Base-by-base conservation (phyloP, 2,329 filamentous ascomycete species). In the Colletotrichum scovillei region DNA sequence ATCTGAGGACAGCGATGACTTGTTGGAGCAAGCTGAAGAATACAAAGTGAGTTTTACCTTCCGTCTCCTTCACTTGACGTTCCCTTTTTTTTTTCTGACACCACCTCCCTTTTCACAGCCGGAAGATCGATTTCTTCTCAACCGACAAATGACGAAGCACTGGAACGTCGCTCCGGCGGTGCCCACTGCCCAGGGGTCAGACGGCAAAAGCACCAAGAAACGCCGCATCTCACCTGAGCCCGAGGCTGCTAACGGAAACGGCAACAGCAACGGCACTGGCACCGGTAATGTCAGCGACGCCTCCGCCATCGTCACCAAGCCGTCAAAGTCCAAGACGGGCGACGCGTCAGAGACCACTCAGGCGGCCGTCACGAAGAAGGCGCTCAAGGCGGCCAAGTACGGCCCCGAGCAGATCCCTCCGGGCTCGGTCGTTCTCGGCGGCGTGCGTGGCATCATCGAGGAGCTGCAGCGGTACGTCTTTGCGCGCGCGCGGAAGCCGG, bases 1-100 rank as follows among this genome's bases (percentile, higher is more conserved):
- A 28, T 88, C 86, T 63, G 88, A 89, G 32, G 89, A 88, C 4
- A 85, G 87, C 35, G 87, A 76, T 63, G 88, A 89, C 42, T 85
- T 85, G 2, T 86, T 88, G 24, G 86, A 73, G 63, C 24, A 32
- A 66, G 69, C 57, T n/a, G 67, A 74, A 58, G 74, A 72, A n/a
- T 76, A 76, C 24, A 76, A 77, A 74, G 74, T 67, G 35, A 67
- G 67, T 19, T 2, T 46, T 26, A 35, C 24, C 67, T 22, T 73
- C 78, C 16, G 72, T 74, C 4, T 80, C 78, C 19, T 49, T 60
- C 22, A 24, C 3, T 14, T 9, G 42, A n/a, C 19, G 8, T 64
- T 8, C 19, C 22, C 30, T 64, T 35, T 16, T 35, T 35, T 35
- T 42, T 42, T 42, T 42, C 14, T 42, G 26, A 30, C 53, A 2